Percentiles rank a stretch among this genome's conserved stretches.
Conservation (phyloP, 108 stramenopile genomes). For the Epipyxis sp. region DNA sequence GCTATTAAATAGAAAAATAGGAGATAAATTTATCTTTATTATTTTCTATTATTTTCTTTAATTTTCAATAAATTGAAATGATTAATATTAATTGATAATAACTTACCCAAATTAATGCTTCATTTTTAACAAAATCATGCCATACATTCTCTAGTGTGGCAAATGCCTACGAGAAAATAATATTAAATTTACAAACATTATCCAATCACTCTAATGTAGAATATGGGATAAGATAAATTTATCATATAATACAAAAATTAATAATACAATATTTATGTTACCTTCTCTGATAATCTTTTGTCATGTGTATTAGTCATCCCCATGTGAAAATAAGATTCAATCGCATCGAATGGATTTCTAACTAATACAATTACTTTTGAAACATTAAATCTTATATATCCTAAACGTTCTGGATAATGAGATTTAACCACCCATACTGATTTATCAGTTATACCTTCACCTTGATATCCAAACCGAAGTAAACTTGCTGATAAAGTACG, state of each 20-base stretch:
- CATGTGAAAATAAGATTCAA: conserved; percentile 91
- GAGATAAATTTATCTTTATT: no score
- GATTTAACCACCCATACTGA: conserved; percentile 83
- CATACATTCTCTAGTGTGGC: background rate
- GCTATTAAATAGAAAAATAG: no score
- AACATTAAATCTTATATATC: conserved; percentile 59
- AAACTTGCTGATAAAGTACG: conserved; percentile 60
- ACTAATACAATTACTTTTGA: conserved; percentile 74
- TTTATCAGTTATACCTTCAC: conserved; percentile 69
- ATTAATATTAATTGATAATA: no score
- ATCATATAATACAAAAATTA: background rate
- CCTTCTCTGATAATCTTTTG: conserved; percentile 35
- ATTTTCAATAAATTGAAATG: no score
- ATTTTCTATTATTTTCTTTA: no score
- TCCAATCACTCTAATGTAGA: no score
- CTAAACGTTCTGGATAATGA: conserved; percentile 88
- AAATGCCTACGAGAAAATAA: conserved; percentile 2
- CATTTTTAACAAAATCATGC: background rate
- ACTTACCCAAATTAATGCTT: background rate
- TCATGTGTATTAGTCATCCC: conserved; percentile 88
- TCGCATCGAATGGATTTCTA: conserved; percentile 94
- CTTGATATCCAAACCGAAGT: conserved; percentile 17
- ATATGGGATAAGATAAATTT: background rate
- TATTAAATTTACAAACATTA: no score
- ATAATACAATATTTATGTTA: background rate